Evolutionary conservation across 306 rosid genomes (phyloP).

Genomic region (Lathyrus tuberosus): DNA sequence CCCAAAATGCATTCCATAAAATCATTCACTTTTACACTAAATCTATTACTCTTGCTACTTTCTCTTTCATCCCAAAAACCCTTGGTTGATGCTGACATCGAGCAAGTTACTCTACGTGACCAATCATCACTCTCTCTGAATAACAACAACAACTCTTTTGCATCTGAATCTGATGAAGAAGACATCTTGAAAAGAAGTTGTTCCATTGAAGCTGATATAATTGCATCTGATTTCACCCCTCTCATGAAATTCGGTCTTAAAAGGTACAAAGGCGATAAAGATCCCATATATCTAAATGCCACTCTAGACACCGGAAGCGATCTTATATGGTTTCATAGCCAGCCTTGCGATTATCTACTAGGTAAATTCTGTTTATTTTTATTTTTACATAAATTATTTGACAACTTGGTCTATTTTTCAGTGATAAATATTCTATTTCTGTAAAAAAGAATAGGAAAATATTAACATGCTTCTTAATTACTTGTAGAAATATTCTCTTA

Average conservation of each 20-base stretch:
- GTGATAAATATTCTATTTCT: too few species aligned
- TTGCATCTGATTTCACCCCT: not conserved
- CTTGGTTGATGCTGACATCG: not conserved
- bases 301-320: constrained; percentile 15
- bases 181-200: not conserved
- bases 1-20: not conserved
- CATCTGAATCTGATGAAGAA: not conserved
- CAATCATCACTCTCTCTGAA: too few species aligned
- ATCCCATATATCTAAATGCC: not conserved
- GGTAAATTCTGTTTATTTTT: not conserved
- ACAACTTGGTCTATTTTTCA: too few species aligned
- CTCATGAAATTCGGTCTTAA: not conserved
- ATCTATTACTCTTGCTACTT: not conserved
- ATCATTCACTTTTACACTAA: not conserved
- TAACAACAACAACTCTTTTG: not conserved
- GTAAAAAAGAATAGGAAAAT: too few species aligned
- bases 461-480: too few species aligned
- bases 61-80: not conserved
- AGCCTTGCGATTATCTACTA: not conserved
- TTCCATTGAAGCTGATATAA: not conserved
- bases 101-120: not conserved
- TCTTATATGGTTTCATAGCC: not conserved
- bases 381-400: too few species aligned
- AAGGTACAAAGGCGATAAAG: not conserved
- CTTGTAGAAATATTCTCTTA: too few species aligned